Evolutionary conservation across 495 filamentous ascomycete species (phyloP), one percentile per base, ranked within the genome.

Genomic region (Aspergillus sclerotioniger): DNA sequence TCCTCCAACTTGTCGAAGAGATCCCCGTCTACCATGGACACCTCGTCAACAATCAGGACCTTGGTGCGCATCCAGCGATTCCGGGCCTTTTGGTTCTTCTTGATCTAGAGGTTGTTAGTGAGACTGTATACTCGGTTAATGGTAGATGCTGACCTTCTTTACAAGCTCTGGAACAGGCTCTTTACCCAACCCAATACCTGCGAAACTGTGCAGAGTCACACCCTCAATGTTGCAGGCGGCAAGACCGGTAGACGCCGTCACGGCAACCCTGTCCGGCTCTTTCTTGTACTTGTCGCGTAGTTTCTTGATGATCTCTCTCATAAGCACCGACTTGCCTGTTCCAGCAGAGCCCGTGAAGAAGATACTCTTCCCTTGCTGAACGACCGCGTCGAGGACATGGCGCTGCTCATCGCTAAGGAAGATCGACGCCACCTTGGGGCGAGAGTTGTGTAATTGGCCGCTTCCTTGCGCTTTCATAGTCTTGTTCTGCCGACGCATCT

Each of bases 281-380:
- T 79, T 77, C 15, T 66, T 76, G 69, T 87, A 87, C 67, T 92
- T 96, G 46, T 81, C 80, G 29, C 87, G 91, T 45, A 98, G 75
- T 7, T 87, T 82, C 13, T 82, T 70, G 64, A 98, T 97, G 57
- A 96, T 94, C 58, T 94, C 85, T 56, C 94, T 83, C 80, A 98
- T 88, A 48, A 98, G 77, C 3, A 98, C 94, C 0, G 94, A 98
- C 75, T 98, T 98, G 59, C 94, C 94, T 19, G 94, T 98, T 80
- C 94, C 94, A 55, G 94, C 94, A 43, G 94, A 96, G 56, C 94
- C 94, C 2, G 94, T 98, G 72, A 98, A 98, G 78, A 98, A 98
- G 4, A 97, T 92, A 62, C 94, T 96, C 66, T 91, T 89, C 32
- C 78, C 76, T 35, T 87, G 67, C 4, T 92, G 80, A 3, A 89